phyloP scores from a whole-genome alignment of 108 stramenopile species.

The Conticribra weissflogii region DNA sequence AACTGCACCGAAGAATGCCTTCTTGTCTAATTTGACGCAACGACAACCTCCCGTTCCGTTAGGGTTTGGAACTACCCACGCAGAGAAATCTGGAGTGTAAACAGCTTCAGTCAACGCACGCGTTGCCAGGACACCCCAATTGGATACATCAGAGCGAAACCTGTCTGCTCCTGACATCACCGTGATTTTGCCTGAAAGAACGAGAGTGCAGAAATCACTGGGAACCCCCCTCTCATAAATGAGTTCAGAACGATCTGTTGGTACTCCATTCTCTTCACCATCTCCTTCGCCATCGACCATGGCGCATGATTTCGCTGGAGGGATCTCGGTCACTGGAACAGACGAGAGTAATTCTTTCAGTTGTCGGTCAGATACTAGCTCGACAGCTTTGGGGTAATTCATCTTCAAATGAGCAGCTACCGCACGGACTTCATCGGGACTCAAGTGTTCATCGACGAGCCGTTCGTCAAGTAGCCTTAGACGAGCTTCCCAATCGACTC shows the following conservation, averaged over 20 bases:
- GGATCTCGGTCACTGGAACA: conserved; percentile 65
- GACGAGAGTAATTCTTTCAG: conserved; percentile 60
- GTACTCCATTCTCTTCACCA: conserved; percentile 22
- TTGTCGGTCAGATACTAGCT: conserved; percentile 70
- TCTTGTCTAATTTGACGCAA: conserved; percentile 63
- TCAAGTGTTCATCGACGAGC: conserved; percentile 77
- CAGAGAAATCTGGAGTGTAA: conserved; percentile 84
- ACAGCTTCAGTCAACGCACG: conserved; percentile 59
- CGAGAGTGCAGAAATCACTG: conserved; percentile 74
- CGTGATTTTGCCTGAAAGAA: conserved; percentile 85
- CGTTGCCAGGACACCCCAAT: conserved; percentile 87
- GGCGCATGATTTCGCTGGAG: conserved; percentile 39
- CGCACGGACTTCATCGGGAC: conserved; percentile 74
- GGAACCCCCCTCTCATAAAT: conserved; percentile 73
- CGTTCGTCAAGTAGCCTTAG: conserved; percentile 83
- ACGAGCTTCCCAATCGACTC: conserved; percentile 68
- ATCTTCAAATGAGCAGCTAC: conserved; percentile 81
- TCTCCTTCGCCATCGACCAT: conserved; percentile 22
- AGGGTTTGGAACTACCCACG: conserved; percentile 65
- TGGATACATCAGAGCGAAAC: conserved; percentile 83
- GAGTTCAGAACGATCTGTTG: conserved; percentile 59
- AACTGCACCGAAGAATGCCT: conserved; percentile 63
- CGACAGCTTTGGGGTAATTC: conserved; percentile 69
- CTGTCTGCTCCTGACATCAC: conserved; percentile 86
- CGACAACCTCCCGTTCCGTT: conserved; percentile 66